phyloP scores from a whole-genome alignment of 2,329 filamentous ascomycete genomes.

The Pleomassaria siparia region DNA sequence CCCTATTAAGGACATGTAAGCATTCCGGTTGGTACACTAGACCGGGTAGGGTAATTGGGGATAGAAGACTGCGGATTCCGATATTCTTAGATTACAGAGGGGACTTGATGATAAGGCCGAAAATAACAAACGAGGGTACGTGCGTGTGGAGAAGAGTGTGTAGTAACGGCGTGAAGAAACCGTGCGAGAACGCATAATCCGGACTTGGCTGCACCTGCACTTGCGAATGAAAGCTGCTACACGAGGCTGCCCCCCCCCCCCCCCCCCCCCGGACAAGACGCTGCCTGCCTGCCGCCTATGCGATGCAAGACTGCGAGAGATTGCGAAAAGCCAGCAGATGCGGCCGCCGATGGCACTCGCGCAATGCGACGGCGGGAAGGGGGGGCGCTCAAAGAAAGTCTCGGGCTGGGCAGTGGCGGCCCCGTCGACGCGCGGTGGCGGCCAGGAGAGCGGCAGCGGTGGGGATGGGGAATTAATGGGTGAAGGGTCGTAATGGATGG shows the following conservation, averaged over 20 bases:
- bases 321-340: not conserved
- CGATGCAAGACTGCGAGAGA: not conserved
- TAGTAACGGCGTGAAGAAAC: too few species aligned
- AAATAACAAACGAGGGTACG: not conserved
- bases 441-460: too few species aligned
- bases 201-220: not conserved
- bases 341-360: not conserved
- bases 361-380: not conserved
- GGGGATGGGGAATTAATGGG: too few species aligned
- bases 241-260: not conserved
- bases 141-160: not conserved
- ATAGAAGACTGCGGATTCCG: not conserved
- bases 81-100: not conserved
- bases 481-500: too few species aligned
- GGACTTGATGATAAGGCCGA: not conserved
- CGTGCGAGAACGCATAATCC: not conserved
- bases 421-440: not conserved
- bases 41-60: not conserved
- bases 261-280: too few species aligned
- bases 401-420: conserved; percentile 1
- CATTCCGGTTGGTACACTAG: not conserved
- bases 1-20: not conserved
- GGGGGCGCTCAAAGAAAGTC: not conserved
- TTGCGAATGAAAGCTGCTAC: not conserved
- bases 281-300: not conserved